phyloP scores from a whole-genome alignment of 2,329 filamentous ascomycete species.

The Penicillium sp. region DNA sequence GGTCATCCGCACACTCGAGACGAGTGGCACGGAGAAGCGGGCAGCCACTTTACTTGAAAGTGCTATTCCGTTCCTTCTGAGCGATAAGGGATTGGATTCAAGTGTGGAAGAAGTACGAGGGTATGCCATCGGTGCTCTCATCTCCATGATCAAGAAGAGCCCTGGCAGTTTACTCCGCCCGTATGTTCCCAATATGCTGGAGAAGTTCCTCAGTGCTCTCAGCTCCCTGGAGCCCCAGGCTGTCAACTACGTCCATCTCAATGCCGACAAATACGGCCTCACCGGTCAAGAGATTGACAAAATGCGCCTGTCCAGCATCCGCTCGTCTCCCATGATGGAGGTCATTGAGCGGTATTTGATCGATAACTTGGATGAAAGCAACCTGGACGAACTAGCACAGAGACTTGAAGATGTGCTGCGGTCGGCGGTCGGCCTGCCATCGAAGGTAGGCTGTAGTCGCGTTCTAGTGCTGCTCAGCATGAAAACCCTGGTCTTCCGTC shows the following conservation, averaged over 20 bases:
- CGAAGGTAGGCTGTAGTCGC: slow-evolving; percentile 85
- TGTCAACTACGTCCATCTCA: slow-evolving; percentile 89
- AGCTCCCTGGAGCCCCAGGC: slow-evolving; percentile 85
- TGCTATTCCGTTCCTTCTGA: slow-evolving; percentile 85
- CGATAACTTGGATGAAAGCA: slow-evolving; percentile 71
- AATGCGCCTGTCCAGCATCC: slow-evolving; percentile 73
- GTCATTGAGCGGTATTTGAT: slow-evolving; percentile 79
- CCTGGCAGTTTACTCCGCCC: slow-evolving; percentile 69
- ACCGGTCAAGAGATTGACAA: slow-evolving; percentile 89
- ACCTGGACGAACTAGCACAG: slow-evolving; percentile 71
- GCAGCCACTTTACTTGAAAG: slow-evolving; percentile 77
- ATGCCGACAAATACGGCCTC: slow-evolving; percentile 76
- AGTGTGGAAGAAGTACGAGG: slow-evolving; percentile 80
- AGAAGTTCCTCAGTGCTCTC: slow-evolving; percentile 73
- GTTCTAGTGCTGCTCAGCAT: slow-evolving; percentile 82
- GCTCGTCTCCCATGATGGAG: slow-evolving; percentile 84
- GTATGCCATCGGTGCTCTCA: slow-evolving; percentile 76
- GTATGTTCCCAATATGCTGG: slow-evolving; percentile 76
- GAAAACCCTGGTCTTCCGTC: slow-evolving; percentile 67
- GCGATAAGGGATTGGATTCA: slow-evolving; percentile 83
- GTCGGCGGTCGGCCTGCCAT: slow-evolving; percentile 81
- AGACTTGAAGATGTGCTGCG: slow-evolving; percentile 76
- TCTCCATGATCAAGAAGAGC: slow-evolving; percentile 86
- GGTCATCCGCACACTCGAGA: slow-evolving; percentile 78
- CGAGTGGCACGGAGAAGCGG: slow-evolving; percentile 62